Evolutionary conservation across 108 stramenopile genomes (phyloP).

Genomic region (Skeletonema grethae): DNA sequence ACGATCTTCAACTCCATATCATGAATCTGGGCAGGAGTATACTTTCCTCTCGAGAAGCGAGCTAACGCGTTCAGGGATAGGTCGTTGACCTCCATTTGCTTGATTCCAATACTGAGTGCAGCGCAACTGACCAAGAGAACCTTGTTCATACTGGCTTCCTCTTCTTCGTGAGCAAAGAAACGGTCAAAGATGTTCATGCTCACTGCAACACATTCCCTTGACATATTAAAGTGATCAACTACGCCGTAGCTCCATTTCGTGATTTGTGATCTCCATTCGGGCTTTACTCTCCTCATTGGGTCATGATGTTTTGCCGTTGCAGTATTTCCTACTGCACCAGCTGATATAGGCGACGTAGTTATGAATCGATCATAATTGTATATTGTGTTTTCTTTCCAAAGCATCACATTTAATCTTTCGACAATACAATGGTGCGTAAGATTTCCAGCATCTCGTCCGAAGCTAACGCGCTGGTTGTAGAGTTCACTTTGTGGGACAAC

Average conservation of each 20-base stretch:
- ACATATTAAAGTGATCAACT: conserved; percentile 67
- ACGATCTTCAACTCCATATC: neutral
- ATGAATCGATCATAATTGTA: neutral
- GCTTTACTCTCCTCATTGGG: conserved; percentile 28
- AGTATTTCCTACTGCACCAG: neutral
- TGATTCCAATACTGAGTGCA: neutral
- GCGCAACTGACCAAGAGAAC: neutral
- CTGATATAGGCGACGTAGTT: neutral
- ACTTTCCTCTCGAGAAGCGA: neutral
- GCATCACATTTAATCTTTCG: neutral
- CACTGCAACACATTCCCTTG: conserved; percentile 59
- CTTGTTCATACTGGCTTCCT: neutral
- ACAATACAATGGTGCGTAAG: neutral
- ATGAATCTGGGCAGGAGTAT: neutral
- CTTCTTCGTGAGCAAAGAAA: neutral
- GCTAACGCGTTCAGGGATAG: neutral
- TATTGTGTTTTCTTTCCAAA: neutral
- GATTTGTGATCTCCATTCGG: conserved; percentile 67
- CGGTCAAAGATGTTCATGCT: conserved; percentile 71
- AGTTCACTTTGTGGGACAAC: neutral
- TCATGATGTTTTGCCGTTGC: neutral
- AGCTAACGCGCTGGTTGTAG: neutral
- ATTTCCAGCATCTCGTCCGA: neutral
- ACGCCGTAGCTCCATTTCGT: conserved; percentile 71
- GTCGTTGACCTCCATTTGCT: neutral